Evolutionary conservation across 2,329 filamentous ascomycete genomes (phyloP), one percentile per base, ranked within the genome.

Genomic region (Stemphylium beticola): DNA sequence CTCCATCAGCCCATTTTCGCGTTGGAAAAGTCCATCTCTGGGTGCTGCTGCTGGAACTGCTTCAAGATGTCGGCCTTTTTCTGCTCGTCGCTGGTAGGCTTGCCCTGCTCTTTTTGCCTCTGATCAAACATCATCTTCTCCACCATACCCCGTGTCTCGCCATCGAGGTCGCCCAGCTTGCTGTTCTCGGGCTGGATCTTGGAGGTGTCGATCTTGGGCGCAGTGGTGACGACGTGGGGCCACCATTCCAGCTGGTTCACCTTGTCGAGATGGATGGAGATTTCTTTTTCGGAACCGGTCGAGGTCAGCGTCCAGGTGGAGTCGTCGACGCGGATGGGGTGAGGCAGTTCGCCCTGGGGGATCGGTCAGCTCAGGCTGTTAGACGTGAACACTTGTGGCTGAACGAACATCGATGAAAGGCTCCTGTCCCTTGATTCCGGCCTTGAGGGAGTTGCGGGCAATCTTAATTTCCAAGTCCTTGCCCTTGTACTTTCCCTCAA

Each of bases 41-140:
- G 87, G 77, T 89, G 86, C 69, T 96, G 87, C 45, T 81, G 82
- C 85, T 97, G 89, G 79, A 99, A 98, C 81, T 96, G 62, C 79
- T 91, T 90, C 73, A 99, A 79, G 68, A 99, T 88, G 51, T 99
- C 93, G 73, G 87, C 78, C 85, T 98, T 98, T 83, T 93, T 91
- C 83, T 96, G 88, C 81, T 99, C 95, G 65, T 98, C 95, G 63
- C 91, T 96, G 11, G 89, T 92, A 41, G 92, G 91, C 76, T 89
- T 84, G 4, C 95, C 95, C 77, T 85, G 81, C 81, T 98, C 93
- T 86, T 99, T 99, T 81, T 98, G 93, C 64, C 90, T 84, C 83
- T 99, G 95, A 80, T 99, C 95, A 71, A 85, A 99, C 95, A 99
- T 99, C 95, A 99, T 99, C 86, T 99, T 99, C 86, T 99, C 95